Evolutionary conservation across 805 yeast species (phyloP), one percentile per base, ranked within the genome.

Genomic region (Wickerhamiella alocasiicola): DNA sequence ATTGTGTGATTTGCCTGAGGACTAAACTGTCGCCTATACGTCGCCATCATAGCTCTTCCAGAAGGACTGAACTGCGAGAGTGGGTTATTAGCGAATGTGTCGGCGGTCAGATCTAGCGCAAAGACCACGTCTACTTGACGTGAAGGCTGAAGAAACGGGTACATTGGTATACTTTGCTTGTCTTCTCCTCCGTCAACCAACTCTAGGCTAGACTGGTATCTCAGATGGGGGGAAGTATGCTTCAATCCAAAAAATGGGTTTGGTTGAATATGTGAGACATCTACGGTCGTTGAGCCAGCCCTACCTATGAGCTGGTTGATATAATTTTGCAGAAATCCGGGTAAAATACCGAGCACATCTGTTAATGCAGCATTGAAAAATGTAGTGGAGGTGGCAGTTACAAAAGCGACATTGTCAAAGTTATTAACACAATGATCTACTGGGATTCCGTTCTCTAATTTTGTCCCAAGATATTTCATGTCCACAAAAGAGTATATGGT

Each of bases 151-250:
- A 79, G 51, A 38, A 81, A 64, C 2, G 88, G 82, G 23, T 68
- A 61, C 28, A 78, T 56, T 0, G 93, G 91, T 13, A 81, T 65
- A 51, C 79, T 79, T 56, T 79, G 84, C 6, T 67, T 64, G 55
- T 81, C 88, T 55, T 77, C 83, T 24, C 91, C 93, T 31, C 93
- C 93, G 54, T 81, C 93, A 23, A 73, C 83, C 44, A 81, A 61
- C 43, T 57, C 43, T 38, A 81, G 60, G n/a, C n/a, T n/a, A n/a
- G n/a, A n/a, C n/a, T n/a, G n/a, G n/a, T n/a, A n/a, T n/a, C n/a
- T n/a, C n/a, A n/a, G n/a, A n/a, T n/a, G n/a, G n/a, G n/a, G n/a
- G 59, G 43, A 55, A 9, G 46, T 31, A 11, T 38, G 45, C 18
- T 40, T 36, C 18, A 47, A 17, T 13, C 46, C 67, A 42, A 56